These are phyloP conservation scores for Trypanosoma theileri DNA, from an alignment of 208 protist genomes.

Conservation along the genomic window DNA sequence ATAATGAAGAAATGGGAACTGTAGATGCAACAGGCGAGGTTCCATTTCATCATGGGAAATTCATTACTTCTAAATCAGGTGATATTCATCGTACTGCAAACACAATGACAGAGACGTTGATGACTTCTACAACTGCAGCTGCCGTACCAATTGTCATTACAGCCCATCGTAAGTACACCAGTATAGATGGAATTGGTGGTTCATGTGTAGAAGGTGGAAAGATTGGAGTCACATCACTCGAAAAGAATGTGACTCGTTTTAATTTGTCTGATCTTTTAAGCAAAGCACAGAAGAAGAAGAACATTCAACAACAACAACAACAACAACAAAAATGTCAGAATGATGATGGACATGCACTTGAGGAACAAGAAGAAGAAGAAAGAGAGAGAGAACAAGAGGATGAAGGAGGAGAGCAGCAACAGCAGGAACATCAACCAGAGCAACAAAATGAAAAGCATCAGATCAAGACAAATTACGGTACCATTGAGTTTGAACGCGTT, in stretches of 20 bases:
- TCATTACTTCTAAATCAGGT: not conserved
- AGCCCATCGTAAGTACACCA: constrained; percentile 56
- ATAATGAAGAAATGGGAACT: not conserved
- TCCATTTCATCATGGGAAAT: not conserved
- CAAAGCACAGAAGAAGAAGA: not conserved
- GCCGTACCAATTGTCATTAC: constrained; percentile 51
- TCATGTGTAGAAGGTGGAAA: constrained; percentile 57
- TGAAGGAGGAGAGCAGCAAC: not conserved
- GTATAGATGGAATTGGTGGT: constrained; percentile 52
- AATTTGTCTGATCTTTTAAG: constrained; percentile 25
- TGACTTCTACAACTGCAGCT: constrained; percentile 29
- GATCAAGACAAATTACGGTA: constrained; percentile 21
- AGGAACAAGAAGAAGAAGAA: no score
- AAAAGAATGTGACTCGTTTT: constrained; percentile 38
- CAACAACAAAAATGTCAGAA: no score
- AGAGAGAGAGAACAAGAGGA: no score
- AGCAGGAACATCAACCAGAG: not conserved
- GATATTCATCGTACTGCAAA: no score
- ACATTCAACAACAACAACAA: not conserved
- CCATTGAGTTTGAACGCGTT: constrained; percentile 56
- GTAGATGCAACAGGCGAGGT: constrained; percentile 7
- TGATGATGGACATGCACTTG: no score
- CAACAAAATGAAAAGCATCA: not conserved
- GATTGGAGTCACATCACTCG: constrained; percentile 50
- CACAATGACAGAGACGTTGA: constrained; percentile 33